These are phyloP conservation scores for Giardia duodenalis DNA, from an alignment of 208 protist genomes.

Conservation along the genomic window DNA sequence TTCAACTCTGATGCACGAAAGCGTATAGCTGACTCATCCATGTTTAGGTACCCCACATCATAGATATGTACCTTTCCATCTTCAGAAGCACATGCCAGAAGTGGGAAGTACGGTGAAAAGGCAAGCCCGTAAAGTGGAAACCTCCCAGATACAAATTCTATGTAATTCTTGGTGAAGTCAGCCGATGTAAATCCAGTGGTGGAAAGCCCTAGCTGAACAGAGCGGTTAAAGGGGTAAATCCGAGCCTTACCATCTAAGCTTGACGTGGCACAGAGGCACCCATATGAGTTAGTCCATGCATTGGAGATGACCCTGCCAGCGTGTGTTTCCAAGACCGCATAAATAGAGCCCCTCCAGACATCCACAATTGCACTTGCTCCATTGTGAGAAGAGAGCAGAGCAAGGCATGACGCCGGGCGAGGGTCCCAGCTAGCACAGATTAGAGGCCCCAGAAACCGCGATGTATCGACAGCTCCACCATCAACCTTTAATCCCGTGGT, in stretches of 20 bases:
- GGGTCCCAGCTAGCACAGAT: not conserved
- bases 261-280: not conserved
- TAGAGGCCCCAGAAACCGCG: not conserved
- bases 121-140: not conserved
- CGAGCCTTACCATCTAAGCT: not conserved
- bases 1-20: not conserved
- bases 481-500: not conserved
- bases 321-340: not conserved
- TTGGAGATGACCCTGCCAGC: not conserved
- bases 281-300: not conserved
- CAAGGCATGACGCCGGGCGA: not conserved
- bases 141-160: not conserved
- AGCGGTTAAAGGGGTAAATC: not conserved
- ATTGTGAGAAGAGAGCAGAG: not conserved
- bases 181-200: not conserved
- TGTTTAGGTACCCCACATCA: not conserved
- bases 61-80: not conserved
- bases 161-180: not conserved
- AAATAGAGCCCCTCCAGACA: not conserved
- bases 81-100: not conserved
- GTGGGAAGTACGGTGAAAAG: not conserved
- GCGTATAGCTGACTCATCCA: not conserved
- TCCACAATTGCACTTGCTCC: not conserved
- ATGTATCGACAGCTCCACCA: not conserved
- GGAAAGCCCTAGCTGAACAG: not conserved